phyloP scores from a whole-genome alignment of 768 basidiomycete species.

The Lyophyllum shimeji region DNA sequence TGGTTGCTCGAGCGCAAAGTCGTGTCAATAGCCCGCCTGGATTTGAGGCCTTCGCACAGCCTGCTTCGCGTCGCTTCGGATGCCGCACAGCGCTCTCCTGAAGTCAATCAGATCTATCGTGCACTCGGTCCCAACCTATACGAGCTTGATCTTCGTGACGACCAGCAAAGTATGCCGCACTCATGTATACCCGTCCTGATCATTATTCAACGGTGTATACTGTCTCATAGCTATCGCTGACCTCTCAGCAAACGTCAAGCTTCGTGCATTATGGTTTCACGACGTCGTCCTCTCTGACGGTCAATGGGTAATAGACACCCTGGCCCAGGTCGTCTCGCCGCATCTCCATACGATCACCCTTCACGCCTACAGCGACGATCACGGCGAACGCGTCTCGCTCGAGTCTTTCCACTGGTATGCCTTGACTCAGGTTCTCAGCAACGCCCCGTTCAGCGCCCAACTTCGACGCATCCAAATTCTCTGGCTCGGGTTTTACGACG shows the following conservation, averaged over 20 bases:
- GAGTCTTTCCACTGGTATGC: conserved; percentile 5
- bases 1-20: conserved; percentile 4
- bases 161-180: not conserved
- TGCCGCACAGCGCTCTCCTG: not conserved
- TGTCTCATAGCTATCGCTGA: conserved; percentile 1
- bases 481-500: conserved; percentile 3
- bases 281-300: not conserved
- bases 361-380: conserved; percentile 1
- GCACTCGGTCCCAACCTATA: conserved; percentile 7
- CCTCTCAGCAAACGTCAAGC: conserved; percentile 5
- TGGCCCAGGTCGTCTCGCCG: conserved; percentile 5
- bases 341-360: conserved; percentile 11
- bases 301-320: conserved; percentile 2
- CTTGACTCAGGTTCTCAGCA: conserved; percentile 4
- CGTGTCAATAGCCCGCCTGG: not conserved
- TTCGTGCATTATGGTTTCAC: conserved; percentile 14
- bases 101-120: conserved; percentile 1
- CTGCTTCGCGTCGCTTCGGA: not conserved
- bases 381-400: not conserved
- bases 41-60: not conserved
- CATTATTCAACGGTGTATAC: not conserved
- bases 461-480: conserved; percentile 4
- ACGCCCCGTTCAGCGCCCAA: not conserved
- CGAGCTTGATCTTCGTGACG: conserved; percentile 7
- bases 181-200: not conserved